phyloP scores from a whole-genome alignment of 2,329 filamentous ascomycete species.

The Scedosporium apiospermum region DNA sequence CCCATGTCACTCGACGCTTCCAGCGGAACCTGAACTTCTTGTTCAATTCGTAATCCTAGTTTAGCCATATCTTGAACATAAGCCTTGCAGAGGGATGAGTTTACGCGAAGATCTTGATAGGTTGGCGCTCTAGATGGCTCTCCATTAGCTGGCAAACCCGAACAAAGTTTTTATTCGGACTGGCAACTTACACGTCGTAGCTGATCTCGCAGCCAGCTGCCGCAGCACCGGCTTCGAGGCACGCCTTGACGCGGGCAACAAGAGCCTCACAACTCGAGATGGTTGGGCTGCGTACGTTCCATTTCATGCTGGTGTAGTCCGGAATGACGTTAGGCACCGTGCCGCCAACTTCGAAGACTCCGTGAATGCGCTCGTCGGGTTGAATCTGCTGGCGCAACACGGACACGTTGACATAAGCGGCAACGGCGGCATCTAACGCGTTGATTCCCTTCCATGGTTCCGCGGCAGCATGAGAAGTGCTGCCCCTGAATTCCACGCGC shows the following conservation, averaged over 20 bases:
- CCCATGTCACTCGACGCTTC: too few relatives aligned
- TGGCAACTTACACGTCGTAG: not conserved
- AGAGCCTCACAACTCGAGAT: slow-evolving; percentile 19
- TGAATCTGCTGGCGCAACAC: slow-evolving; percentile 27
- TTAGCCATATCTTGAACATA: too few relatives aligned
- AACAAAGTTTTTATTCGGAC: too few relatives aligned
- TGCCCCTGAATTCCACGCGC: slow-evolving; percentile 21
- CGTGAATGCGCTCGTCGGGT: slow-evolving; percentile 25
- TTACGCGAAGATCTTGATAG: too few relatives aligned
- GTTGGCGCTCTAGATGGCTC: too few relatives aligned
- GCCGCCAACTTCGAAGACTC: slow-evolving; percentile 25
- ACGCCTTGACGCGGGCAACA: not conserved
- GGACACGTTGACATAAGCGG: slow-evolving; percentile 23
- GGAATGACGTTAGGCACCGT: slow-evolving; percentile 29
- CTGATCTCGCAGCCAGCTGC: not conserved
- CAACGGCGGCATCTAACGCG: slow-evolving; percentile 26
- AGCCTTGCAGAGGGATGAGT: too few relatives aligned
- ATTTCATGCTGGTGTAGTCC: slow-evolving; percentile 27
- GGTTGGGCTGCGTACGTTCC: slow-evolving; percentile 26
- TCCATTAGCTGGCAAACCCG: too few relatives aligned
- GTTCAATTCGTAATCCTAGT: too few relatives aligned
- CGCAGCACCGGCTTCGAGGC: not conserved
- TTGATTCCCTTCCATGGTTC: slow-evolving; percentile 27
- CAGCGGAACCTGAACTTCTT: too few relatives aligned
- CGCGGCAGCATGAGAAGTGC: slow-evolving; percentile 23